phyloP scores from a whole-genome alignment of 371 early-diverging fungal genomes.

The Mortierella sp. region DNA sequence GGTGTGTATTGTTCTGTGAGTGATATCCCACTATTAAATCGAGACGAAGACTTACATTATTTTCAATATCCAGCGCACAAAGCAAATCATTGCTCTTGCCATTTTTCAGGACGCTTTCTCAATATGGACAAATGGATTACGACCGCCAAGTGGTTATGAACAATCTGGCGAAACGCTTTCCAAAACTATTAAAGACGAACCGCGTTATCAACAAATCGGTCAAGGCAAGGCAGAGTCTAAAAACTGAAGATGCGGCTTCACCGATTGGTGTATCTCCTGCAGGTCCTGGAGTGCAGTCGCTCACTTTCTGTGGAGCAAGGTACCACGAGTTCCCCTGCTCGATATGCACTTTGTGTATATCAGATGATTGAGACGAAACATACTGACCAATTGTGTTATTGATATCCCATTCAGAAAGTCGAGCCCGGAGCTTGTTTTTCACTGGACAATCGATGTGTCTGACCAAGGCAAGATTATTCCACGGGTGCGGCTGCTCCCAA shows the following conservation, averaged over 20 bases:
- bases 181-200: slow-evolving; percentile 32
- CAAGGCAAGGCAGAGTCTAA: neutral
- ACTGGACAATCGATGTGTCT: slow-evolving; percentile 39
- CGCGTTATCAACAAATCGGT: slow-evolving; percentile 9
- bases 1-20: slow-evolving; percentile 6
- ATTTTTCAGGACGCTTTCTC: slow-evolving; percentile 34
- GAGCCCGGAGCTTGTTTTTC: slow-evolving; percentile 46
- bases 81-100: slow-evolving; percentile 25
- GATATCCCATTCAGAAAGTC: slow-evolving; percentile 8
- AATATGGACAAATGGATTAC: slow-evolving; percentile 51
- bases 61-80: slow-evolving; percentile 14
- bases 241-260: neutral
- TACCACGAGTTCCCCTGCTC: neutral
- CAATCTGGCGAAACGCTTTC: slow-evolving; percentile 27
- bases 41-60: too few relatives aligned
- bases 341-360: neutral
- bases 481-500: slow-evolving; percentile 31
- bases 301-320: slow-evolving; percentile 34
- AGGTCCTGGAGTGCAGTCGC: slow-evolving; percentile 38
- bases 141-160: slow-evolving; percentile 29
- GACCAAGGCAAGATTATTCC: slow-evolving; percentile 35
- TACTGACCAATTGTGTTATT: neutral
- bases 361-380: neutral
- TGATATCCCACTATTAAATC: neutral
- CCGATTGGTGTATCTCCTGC: slow-evolving; percentile 14